phyloP scores from a whole-genome alignment of 169 alveolate genomes.

The Plasmodium fragile region DNA sequence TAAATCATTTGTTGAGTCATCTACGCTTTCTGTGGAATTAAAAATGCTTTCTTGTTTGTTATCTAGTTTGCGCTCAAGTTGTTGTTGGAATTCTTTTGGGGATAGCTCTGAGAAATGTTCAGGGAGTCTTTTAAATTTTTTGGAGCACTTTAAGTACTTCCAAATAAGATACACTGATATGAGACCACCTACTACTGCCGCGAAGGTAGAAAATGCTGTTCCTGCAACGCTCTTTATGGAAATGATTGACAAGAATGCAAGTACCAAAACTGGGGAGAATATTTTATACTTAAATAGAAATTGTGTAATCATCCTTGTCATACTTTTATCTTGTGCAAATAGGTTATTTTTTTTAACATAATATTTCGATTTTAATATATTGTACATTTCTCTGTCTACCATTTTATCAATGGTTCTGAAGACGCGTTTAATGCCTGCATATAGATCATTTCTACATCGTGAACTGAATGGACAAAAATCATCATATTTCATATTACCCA shows the following conservation, averaged over 20 bases:
- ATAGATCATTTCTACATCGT: neutral
- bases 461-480: too few species aligned
- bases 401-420: neutral
- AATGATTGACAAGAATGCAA: neutral
- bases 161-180: neutral
- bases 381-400: neutral
- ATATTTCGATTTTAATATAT: neutral
- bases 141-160: neutral
- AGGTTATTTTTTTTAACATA: neutral
- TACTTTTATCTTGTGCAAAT: neutral
- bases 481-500: neutral
- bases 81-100: neutral
- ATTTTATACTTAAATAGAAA: neutral
- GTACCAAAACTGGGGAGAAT: neutral
- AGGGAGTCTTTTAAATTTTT: neutral
- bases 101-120: neutral
- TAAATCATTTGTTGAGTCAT: neutral
- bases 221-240: neutral
- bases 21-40: neutral
- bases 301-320: neutral
- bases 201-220: neutral
- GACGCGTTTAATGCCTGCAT: neutral
- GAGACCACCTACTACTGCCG: neutral
- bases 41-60: neutral
- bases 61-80: neutral